Percentiles rank a stretch among this genome's conserved stretches.
Evolutionary conservation across 73 alveolate species (phyloP).

Genomic region (Paramecium primaurelia): DNA sequence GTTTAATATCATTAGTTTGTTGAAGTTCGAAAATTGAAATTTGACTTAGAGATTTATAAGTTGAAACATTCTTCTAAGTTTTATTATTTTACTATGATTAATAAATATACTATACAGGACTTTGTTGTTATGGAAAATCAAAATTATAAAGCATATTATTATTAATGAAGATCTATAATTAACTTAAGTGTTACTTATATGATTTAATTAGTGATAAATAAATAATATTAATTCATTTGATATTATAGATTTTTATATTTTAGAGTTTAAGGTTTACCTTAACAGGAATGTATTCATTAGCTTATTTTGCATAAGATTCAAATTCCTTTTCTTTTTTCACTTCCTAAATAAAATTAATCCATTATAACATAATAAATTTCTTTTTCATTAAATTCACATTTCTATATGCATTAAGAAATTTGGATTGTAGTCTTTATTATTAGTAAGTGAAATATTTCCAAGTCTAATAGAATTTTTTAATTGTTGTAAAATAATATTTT

Average conservation of each 20-base stretch:
- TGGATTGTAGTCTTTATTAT: background rate
- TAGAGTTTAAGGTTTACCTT: background rate
- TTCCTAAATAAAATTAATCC: background rate
- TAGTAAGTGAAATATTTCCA: background rate
- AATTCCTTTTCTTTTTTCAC: background rate
- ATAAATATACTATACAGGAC: background rate
- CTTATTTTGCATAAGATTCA: background rate
- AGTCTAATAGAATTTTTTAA: background rate
- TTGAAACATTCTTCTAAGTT: background rate
- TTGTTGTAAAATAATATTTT: background rate
- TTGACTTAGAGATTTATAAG: background rate
- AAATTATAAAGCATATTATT: background rate
- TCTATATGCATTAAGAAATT: background rate
- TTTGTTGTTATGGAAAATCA: background rate
- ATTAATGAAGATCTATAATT: background rate
- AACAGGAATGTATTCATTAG: background rate
- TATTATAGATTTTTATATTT: constrained; percentile 17
- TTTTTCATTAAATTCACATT: background rate
- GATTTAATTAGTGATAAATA: background rate
- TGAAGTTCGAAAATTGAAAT: background rate
- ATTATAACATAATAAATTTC: background rate
- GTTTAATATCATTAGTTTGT: background rate
- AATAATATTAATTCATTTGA: background rate
- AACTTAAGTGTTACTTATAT: background rate
- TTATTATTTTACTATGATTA: background rate